Evolutionary conservation across 1,284 basidiomycete species (phyloP), one percentile per base, ranked within the genome.

Genomic region (Ceratobasidium sp.): DNA sequence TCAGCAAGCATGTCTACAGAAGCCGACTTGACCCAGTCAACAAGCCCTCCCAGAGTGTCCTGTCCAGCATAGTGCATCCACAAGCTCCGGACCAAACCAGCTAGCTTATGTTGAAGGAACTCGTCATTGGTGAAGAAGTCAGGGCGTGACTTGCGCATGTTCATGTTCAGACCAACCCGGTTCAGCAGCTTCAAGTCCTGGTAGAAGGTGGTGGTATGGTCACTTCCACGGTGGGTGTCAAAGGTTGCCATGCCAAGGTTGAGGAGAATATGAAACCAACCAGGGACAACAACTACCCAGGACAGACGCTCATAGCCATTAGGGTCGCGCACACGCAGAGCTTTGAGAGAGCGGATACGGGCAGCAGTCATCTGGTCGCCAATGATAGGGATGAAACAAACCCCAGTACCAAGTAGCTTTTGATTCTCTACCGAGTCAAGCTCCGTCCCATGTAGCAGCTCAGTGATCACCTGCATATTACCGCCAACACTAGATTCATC

Each of bases 261-360:
- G 5, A 44, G 10, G 4, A 65, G 10, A 10, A 65, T 44, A 65
- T 65, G 62, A 42, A 65, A 65, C 62, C 62, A 46, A 40, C 38
- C 62, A n/a, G 20, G 40, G 13, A 44, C 62, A 15, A 15, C 12
- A 17, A 44, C 20, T 20, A n/a, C 15, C 38, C 40, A 48, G 17
- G 46, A 48, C 40, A 20, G 17, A 23, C 62, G 62, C 17, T 65
- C 62, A 65, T 40, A 65, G 33, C 15, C 23, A 46, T 65, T 65
- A 48, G 46, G 46, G 46, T 48, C 46, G 17, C 46, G 46, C 10
- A 17, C 17, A 48, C 46, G 46, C 46, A 48, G 46, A 48, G 10
- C 17, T 17, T 48, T 12, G 12, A 48, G 46, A 48, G 46, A 13
- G 46, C 46, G 46, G 46, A 48, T 48, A 17, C 46, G 46, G 46